phyloP scores from a whole-genome alignment of 768 basidiomycete genomes.

The Coprinopsis strossmayeri region DNA sequence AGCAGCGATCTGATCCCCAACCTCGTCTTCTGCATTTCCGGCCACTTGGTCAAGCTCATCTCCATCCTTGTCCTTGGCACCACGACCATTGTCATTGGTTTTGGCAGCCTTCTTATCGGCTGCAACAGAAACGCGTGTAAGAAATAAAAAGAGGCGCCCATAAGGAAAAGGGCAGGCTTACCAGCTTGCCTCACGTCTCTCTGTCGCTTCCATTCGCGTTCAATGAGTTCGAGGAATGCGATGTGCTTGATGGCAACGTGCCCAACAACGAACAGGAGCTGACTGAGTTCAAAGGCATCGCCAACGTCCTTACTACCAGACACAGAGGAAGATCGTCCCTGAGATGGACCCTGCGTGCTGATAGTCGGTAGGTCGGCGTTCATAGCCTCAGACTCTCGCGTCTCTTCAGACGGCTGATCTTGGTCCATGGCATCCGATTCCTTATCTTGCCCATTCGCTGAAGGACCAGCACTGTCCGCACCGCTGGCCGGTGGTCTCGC shows the following conservation, averaged over 20 bases:
- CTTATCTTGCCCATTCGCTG: slow-evolving; percentile 21
- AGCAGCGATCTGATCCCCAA: slow-evolving; percentile 82
- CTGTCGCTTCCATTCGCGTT: slow-evolving; percentile 93
- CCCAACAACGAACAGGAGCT: slow-evolving; percentile 92
- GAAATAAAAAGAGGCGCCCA: too few relatives aligned
- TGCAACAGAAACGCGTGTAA: neutral
- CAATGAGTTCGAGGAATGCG: slow-evolving; percentile 91
- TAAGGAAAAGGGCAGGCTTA: slow-evolving; percentile 27
- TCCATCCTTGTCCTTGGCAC: slow-evolving; percentile 52
- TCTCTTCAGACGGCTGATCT: slow-evolving; percentile 33
- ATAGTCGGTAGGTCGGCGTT: slow-evolving; percentile 14
- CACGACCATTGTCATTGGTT: slow-evolving; percentile 24
- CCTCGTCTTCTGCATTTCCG: slow-evolving; percentile 97
- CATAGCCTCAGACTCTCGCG: slow-evolving; percentile 15
- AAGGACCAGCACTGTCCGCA: slow-evolving; percentile 12
- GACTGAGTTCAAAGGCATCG: slow-evolving; percentile 84
- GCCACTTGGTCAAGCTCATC: slow-evolving; percentile 97
- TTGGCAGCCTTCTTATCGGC: slow-evolving; percentile 48
- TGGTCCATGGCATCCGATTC: slow-evolving; percentile 53
- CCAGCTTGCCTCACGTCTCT: slow-evolving; percentile 85
- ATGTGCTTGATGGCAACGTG: slow-evolving; percentile 98
- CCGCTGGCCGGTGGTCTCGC: slow-evolving; percentile 24
- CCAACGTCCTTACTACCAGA: slow-evolving; percentile 48
- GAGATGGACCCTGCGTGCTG: neutral
- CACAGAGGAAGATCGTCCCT: slow-evolving; percentile 9